Base-by-base conservation (phyloP, 2,329 filamentous ascomycete genomes). In the Pseudocercospora eumusae region DNA sequence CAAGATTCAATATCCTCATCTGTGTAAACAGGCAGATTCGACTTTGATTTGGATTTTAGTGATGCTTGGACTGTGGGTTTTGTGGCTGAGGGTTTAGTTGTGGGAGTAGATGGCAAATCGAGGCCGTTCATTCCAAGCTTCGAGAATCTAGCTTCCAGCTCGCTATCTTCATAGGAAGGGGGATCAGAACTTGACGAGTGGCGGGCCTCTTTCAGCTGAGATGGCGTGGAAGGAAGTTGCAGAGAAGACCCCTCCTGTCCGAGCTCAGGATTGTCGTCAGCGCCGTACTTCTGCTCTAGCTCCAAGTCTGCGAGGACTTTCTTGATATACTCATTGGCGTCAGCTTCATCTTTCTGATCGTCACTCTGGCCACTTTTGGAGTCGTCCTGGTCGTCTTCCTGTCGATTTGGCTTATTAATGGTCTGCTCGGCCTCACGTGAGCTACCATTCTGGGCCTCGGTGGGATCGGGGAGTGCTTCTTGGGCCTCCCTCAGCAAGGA, bases 1-100 rank as follows among this genome's bases (percentile, higher is more conserved):
- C 91, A 96, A 0, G 83, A 85, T 45, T 88, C 86, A 64, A 88
- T 82, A 69, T 93, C 90, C 33, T 88, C 87, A 68, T 93, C 88
- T 0, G 87, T 85, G 71, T 76, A 79, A 53, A 72, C 73, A n/a
- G 75, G 70, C 13, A 76, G 54, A 54, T 70, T 78, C 6, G 74
- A 71, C 50, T 73, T 73, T 0, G 74, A 60, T 54, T 73, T 75
- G 6, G 67, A 60, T 40, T 66, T 69, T 8, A 64, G 42, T 10
- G 61, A 64, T 4, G 63, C 64, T 21, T 65, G 66, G 4, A 66
- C 61, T n/a, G 66, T 68, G 25, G 59, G 61, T 27, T 68, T 71
- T 31, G 57, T 56, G 9, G 71, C 66, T 68, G 74, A 68, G 2
- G 79, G 80, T 2, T 75, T 66, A 50, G 78, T 77, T 0, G 76